Evolutionary conservation across 2,329 filamentous ascomycete genomes (phyloP).

Genomic region (Septoria linicola): DNA sequence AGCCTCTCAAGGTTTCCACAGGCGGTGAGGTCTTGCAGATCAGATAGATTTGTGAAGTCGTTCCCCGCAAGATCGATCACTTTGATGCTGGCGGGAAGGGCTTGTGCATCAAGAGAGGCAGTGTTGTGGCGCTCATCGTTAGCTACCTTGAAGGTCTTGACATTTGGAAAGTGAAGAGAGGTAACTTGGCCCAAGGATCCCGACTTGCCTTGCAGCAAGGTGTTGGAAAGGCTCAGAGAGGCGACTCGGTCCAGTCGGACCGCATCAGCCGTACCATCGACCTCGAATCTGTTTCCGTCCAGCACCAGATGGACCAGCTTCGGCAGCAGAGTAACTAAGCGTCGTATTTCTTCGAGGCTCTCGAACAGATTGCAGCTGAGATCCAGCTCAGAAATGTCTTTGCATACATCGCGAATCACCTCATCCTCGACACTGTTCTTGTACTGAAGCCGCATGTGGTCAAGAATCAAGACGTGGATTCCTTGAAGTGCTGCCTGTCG

Average conservation of each 20-base stretch:
- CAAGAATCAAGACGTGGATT: constrained; percentile 77
- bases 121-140: constrained; percentile 38
- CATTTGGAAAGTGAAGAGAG: constrained; percentile 53
- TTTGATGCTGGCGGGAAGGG: constrained; percentile 55
- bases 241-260: constrained; percentile 14
- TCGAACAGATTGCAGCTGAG: constrained; percentile 81
- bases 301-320: constrained; percentile 50
- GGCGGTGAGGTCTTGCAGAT: constrained; percentile 59
- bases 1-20: constrained; percentile 54
- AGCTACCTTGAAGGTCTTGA: constrained; percentile 52
- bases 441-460: constrained; percentile 64
- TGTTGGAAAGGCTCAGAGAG: constrained; percentile 51
- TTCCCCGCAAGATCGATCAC: constrained; percentile 73
- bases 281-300: constrained; percentile 66
- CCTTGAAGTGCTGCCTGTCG: constrained; percentile 76
- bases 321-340: constrained; percentile 70
- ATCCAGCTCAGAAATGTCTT: constrained; percentile 70
- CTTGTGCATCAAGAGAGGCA: constrained; percentile 33
- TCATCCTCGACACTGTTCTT: constrained; percentile 21
- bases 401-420: constrained; percentile 58
- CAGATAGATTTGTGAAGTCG: constrained; percentile 59
- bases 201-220: constrained; percentile 42
- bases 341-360: constrained; percentile 62
- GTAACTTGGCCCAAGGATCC: constrained; percentile 44
- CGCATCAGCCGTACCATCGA: neutral